Evolutionary conservation across 768 basidiomycete genomes (phyloP), one percentile per base, ranked within the genome.

Genomic region (Leccinum pellstonianum): DNA sequence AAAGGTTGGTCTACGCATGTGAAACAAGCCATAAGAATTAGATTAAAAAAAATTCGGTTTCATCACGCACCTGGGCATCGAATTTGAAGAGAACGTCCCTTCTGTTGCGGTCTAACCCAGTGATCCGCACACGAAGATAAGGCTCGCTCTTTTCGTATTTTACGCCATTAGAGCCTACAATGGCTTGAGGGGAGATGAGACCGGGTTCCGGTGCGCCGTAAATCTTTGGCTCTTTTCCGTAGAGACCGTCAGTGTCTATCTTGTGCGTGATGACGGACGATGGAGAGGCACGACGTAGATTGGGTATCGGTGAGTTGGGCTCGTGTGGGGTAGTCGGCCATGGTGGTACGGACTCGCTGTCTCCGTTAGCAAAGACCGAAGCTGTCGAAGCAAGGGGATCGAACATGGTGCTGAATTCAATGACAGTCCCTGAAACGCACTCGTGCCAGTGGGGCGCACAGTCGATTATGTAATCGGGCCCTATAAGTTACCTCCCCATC

Each of bases 1-100:
- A 85, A 25, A 98, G 79, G 72, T 98, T 98, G 46, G 95, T 97
- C 95, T 98, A 73, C 25, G 19, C 17, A 41, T 8, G 38, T 53
- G 46, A 56, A 41, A 37, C 29, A 37, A 51, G 50, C 35, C 21
- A 59, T 43, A 56, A 61, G 51, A 0, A 51, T 41, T 47, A n/a
- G 61, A 51, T 43, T 6, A 10, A 27, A 60, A 25, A 5, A 2
- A 11, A 47, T n/a, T 31, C n/a, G 17, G 27, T 38, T 60, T 37
- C n/a, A 46, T 12, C 46, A 62, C 70, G 55, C 67, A 95, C 96
- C 82, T 96, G 93, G 15, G 94, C 95, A 74, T 99, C 97, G 62
- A 99, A 85, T 70, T 93, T 88, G 70, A 99, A 81, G 70, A 98
- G 84, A 62, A 97, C 88, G 69, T 99, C 97, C 68, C 95, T 83